Evolutionary conservation across 2,329 filamentous ascomycete species (phyloP).

Genomic region (Endothia cerciana): DNA sequence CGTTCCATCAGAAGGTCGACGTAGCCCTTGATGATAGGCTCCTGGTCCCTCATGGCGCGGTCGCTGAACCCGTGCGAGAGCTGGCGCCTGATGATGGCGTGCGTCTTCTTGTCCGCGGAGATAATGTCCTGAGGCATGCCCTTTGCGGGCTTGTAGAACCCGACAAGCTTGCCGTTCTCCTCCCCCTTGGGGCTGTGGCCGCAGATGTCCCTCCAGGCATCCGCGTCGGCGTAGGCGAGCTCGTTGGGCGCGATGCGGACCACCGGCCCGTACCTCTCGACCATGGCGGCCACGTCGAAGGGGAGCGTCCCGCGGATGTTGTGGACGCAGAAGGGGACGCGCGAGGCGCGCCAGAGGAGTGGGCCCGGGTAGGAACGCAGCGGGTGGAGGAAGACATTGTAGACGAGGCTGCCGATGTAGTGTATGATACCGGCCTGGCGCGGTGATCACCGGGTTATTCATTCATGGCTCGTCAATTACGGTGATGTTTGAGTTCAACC

Average conservation of each 20-base stretch:
- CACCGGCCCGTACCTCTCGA: conserved; percentile 44
- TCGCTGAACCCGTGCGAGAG: conserved; percentile 33
- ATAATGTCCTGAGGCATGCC: conserved; percentile 29
- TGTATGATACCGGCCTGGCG: conserved; percentile 1
- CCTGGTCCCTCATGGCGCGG: conserved; percentile 28
- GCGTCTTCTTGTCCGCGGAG: conserved; percentile 22
- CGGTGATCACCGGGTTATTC: not conserved
- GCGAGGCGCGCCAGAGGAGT: conserved; percentile 31
- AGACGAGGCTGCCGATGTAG: conserved; percentile 27
- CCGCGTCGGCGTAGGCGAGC: conserved; percentile 42
- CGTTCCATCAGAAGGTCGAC: conserved; percentile 29
- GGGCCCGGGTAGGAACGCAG: conserved; percentile 35
- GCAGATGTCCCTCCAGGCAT: conserved; percentile 42
- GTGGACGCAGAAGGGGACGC: conserved; percentile 53
- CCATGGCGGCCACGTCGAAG: conserved; percentile 31
- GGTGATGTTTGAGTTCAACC: not conserved
- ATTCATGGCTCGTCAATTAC: not conserved
- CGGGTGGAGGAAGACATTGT: conserved; percentile 37
- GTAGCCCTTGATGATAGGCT: conserved; percentile 27
- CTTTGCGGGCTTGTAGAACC: conserved; percentile 25
- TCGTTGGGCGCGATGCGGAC: conserved; percentile 48
- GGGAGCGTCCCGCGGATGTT: conserved; percentile 86
- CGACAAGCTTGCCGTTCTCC: conserved; percentile 28
- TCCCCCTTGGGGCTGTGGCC: conserved; percentile 31
- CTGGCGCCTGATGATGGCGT: conserved; percentile 27